Evolutionary conservation across 768 basidiomycete species (phyloP).

Genomic region (Postia placenta): DNA sequence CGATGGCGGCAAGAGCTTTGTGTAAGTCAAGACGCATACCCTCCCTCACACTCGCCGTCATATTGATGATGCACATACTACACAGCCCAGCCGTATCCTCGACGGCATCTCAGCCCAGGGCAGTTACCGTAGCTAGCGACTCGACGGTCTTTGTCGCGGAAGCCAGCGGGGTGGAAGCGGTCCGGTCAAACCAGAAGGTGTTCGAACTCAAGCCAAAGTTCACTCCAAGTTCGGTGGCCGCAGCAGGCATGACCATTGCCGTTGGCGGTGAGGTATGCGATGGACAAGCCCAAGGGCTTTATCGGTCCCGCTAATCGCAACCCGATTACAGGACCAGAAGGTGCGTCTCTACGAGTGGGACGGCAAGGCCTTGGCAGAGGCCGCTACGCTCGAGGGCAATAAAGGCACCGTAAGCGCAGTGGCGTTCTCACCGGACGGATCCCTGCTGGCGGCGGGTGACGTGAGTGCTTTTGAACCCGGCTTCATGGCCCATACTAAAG

Average conservation of each 20-base stretch:
- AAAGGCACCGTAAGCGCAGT: conserved; percentile 66
- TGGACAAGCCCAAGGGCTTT: not conserved
- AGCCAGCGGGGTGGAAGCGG: conserved; percentile 51
- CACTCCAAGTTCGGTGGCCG: conserved; percentile 52
- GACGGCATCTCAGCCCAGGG: conserved; percentile 61
- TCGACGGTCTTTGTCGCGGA: conserved; percentile 63
- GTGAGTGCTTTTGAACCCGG: conserved; percentile 39
- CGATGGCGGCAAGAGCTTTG: conserved; percentile 38
- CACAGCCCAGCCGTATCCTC: conserved; percentile 45
- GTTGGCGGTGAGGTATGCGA: conserved; percentile 67
- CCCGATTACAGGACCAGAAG: conserved; percentile 53
- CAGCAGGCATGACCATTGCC: conserved; percentile 47
- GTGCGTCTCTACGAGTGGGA: conserved; percentile 72
- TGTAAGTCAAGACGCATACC: conserved; percentile 33
- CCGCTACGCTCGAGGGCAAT: conserved; percentile 56
- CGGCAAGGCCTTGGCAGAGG: conserved; percentile 53
- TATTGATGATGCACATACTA: not conserved
- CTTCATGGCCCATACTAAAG: not conserved
- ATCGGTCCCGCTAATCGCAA: not conserved
- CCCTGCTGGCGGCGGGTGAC: conserved; percentile 76
- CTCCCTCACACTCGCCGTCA: not conserved
- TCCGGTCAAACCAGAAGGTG: conserved; percentile 66
- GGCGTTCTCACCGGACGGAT: conserved; percentile 76
- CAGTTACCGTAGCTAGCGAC: conserved; percentile 52
- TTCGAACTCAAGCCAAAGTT: conserved; percentile 48